Base-by-base conservation (phyloP, 2,329 filamentous ascomycete species). In the Penicillium sp. region DNA sequence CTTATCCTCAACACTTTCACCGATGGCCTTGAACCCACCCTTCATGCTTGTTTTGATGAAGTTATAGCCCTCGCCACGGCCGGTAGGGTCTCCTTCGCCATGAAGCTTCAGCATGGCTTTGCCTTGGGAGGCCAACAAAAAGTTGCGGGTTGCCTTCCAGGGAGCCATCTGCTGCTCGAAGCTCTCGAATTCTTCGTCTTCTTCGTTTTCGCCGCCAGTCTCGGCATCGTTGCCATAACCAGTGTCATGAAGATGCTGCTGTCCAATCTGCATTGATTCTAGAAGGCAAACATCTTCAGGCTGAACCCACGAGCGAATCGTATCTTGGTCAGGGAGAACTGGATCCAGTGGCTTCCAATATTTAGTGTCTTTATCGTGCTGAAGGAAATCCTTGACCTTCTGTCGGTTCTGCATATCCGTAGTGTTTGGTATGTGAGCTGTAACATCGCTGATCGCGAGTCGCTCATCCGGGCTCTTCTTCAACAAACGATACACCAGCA, bases 1-100 rank as follows among this genome's bases (percentile, higher is more conserved):
- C 72, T 92, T 91, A 60, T 92, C 89, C 68, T 91, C 89, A 60
- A 92, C 90, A 68, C 91, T 92, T 72, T 96, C 91, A 21, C 91
- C 92, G 27, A 95, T 84, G 21, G 92, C 89, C 70, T 92, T 91
- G 74, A 97, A 99, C 0, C 94, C 94, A 60, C 94, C 94, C 76
- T 99, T 99, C 94, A 99, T 99, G 1, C 91, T 96, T 0, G 92
- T 97, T 70, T 94, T 92, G 73, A 99, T 92, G 74, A 99, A 97
- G 72, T 91, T 97, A 79, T 97, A 96, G 2, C 91, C 94, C 58
- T 97, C 87, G 2, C 94, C 94, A 67, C 92, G 89, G 25, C 92
- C 92, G 0, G 93, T 96, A 4, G 94, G 94, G 70, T 99, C 94
- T 55, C 94, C 94, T 63, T 95, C 91, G 21, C 94, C 94, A 66